Conservation (phyloP, 139 green algal species). For the Ettlia oleoabundans region DNA sequence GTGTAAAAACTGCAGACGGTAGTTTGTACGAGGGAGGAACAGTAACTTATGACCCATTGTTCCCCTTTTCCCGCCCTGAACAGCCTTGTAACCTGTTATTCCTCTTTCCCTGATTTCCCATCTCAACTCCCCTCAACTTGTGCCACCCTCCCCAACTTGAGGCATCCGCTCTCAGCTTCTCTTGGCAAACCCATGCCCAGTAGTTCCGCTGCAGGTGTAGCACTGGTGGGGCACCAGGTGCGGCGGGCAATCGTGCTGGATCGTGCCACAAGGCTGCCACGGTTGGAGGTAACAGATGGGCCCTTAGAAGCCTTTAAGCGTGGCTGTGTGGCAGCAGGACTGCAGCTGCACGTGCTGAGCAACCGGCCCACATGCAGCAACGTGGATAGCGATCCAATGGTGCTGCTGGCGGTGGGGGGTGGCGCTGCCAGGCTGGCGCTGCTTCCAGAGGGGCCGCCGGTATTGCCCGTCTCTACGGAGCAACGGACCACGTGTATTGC, state of each 20-base stretch:
- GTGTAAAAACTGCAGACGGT: too few relatives aligned
- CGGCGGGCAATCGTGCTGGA: slow-evolving; percentile 17
- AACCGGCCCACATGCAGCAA: slow-evolving; percentile 22
- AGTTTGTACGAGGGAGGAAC: too few relatives aligned
- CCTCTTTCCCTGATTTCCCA: too few relatives aligned
- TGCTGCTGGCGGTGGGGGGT: slow-evolving; percentile 27
- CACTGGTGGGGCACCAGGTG: slow-evolving; percentile 28
- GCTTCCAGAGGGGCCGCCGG: too few relatives aligned
- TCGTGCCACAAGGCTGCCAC: slow-evolving; percentile 20
- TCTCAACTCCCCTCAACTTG: too few relatives aligned
- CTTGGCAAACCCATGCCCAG: neutral
- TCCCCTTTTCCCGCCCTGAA: too few relatives aligned
- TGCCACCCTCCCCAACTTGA: neutral
- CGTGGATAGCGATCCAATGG: slow-evolving; percentile 24
- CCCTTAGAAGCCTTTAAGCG: slow-evolving; percentile 14
- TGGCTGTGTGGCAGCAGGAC: neutral
- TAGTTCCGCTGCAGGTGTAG: neutral
- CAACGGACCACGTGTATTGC: too few relatives aligned
- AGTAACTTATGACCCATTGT: too few relatives aligned
- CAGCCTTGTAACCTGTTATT: too few relatives aligned
- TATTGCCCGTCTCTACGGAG: too few relatives aligned
- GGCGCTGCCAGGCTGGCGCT: neutral
- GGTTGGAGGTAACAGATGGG: slow-evolving; percentile 10
- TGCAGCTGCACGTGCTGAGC: slow-evolving; percentile 23
- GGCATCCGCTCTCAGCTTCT: neutral